Evolutionary conservation across 2,329 filamentous ascomycete genomes (phyloP).

Genomic region (Diaporthe ilicicola): DNA sequence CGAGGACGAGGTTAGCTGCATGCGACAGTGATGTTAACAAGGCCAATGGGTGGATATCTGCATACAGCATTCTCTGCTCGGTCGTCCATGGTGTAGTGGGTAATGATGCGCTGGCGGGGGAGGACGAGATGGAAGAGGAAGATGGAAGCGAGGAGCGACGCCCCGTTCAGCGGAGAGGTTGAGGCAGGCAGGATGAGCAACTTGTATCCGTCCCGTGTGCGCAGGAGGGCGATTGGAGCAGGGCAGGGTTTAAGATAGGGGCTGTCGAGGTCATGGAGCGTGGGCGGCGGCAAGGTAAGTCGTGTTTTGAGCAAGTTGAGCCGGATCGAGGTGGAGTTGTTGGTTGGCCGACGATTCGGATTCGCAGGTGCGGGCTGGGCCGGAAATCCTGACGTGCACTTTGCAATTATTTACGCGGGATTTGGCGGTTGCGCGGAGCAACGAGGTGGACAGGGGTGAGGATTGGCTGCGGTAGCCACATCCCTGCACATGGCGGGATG

Average conservation of each 20-base stretch:
- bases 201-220: neutral
- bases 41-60: neutral
- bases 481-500: neutral
- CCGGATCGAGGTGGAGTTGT: constrained; percentile 21
- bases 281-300: neutral
- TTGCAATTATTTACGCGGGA: constrained; percentile 26
- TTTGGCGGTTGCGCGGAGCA: constrained; percentile 25
- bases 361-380: neutral
- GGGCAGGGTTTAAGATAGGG: constrained; percentile 3
- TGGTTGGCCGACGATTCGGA: constrained; percentile 14
- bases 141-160: constrained; percentile 34
- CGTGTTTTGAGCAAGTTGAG: constrained; percentile 11
- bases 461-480: neutral
- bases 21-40: neutral
- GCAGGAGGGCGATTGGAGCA: constrained; percentile 9
- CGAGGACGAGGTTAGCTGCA: neutral
- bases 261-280: neutral
- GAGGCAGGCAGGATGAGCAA: constrained; percentile 36
- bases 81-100: constrained; percentile 43
- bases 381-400: constrained; percentile 17
- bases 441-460: neutral
- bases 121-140: constrained; percentile 34
- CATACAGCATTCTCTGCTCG: constrained; percentile 46
- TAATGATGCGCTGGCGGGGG: constrained; percentile 37
- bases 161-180: constrained; percentile 31